Conservation (phyloP, 2,329 filamentous ascomycete species). For the Diplodia seriata region DNA sequence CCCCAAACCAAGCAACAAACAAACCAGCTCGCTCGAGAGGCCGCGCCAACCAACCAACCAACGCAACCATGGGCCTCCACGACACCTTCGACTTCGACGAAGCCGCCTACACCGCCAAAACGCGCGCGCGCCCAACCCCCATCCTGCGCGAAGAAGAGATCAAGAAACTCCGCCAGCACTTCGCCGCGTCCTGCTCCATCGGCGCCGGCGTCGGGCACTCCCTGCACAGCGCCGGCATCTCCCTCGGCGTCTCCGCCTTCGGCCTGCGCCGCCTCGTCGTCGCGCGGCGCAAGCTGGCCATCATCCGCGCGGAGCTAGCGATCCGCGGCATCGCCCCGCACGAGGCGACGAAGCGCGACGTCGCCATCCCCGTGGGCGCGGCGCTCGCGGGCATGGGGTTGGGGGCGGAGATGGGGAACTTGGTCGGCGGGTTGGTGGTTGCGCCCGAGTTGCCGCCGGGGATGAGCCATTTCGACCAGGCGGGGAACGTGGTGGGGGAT, state of each 20-base stretch:
- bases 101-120: constrained; percentile 14
- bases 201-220: constrained; percentile 12
- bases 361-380: constrained; percentile 9
- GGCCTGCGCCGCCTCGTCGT: constrained; percentile 7
- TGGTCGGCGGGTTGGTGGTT: background rate
- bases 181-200: constrained; percentile 18
- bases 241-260: constrained; percentile 18
- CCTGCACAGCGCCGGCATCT: constrained; percentile 11
- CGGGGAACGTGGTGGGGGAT: background rate
- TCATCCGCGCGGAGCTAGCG: constrained; percentile 17
- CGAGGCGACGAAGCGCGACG: constrained; percentile 21
- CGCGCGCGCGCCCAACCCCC: background rate
- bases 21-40: background rate
- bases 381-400: constrained; percentile 15
- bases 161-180: constrained; percentile 18
- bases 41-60: no score
- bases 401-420: constrained; percentile 2
- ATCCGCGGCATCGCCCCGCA: constrained; percentile 1
- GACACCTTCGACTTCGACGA: constrained; percentile 29
- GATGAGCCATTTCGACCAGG: background rate
- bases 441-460: background rate
- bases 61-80: constrained; percentile 20
- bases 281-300: constrained; percentile 8
- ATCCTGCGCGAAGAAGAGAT: constrained; percentile 11
- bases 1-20: background rate